Evolutionary conservation across 768 basidiomycete species (phyloP).

Genomic region (Omphalotus guepiniiformis): DNA sequence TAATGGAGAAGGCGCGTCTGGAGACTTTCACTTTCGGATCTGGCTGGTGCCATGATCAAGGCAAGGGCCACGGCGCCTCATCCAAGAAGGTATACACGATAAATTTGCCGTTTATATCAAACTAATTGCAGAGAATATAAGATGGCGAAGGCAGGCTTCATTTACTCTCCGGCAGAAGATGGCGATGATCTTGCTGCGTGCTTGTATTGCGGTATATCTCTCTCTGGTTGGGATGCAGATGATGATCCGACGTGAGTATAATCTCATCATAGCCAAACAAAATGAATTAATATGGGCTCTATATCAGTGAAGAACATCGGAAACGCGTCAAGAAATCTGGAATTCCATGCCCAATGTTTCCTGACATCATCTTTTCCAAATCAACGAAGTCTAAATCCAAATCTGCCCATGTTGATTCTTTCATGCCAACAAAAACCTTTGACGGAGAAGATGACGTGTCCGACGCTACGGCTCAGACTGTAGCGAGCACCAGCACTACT

Average conservation of each 20-base stretch:
- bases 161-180: constrained; percentile 62
- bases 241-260: constrained; percentile 84
- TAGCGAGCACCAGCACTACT: constrained; percentile 6
- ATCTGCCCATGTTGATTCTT: constrained; percentile 26
- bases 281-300: constrained; percentile 10
- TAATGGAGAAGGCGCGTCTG: constrained; percentile 69
- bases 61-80: constrained; percentile 59
- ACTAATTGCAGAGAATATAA: constrained; percentile 27
- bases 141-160: constrained; percentile 91
- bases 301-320: constrained; percentile 70
- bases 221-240: constrained; percentile 82
- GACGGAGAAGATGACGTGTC: constrained; percentile 31
- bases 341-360: constrained; percentile 38
- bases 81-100: constrained; percentile 56
- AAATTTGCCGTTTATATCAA: constrained; percentile 2
- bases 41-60: constrained; percentile 68
- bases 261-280: neutral
- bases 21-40: constrained; percentile 54
- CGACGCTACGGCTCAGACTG: constrained; percentile 8
- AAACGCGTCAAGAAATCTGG: constrained; percentile 53
- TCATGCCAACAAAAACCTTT: constrained; percentile 35
- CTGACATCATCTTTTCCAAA: constrained; percentile 16
- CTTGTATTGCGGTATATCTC: constrained; percentile 74
- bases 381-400: constrained; percentile 28
- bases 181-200: constrained; percentile 84